Evolutionary conservation across 208 protist species (phyloP).

Genomic region (Acanthamoeba sp.): DNA sequence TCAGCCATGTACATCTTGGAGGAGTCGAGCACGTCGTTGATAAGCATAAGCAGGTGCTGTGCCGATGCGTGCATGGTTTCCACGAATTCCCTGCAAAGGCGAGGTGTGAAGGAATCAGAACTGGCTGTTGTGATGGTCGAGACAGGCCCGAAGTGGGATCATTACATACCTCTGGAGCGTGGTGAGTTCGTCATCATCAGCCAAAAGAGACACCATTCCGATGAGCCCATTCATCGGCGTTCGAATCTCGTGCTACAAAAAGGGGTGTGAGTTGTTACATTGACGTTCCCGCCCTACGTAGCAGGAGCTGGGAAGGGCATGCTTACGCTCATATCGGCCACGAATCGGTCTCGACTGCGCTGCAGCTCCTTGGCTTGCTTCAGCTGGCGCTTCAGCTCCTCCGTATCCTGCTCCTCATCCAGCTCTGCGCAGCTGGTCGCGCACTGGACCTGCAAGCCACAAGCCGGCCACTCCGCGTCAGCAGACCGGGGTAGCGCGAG

Average conservation of each 20-base stretch:
- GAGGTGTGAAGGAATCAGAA: background rate
- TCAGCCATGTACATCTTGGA: slow-evolving; percentile 47
- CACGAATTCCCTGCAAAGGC: slow-evolving; percentile 5
- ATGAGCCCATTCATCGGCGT: slow-evolving; percentile 57
- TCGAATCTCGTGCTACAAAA: slow-evolving; percentile 37
- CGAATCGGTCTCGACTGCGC: background rate
- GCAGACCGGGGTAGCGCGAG: background rate
- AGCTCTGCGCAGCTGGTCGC: background rate
- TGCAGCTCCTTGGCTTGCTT: background rate
- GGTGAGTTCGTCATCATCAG: slow-evolving; percentile 29
- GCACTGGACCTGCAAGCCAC: background rate
- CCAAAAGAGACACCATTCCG: slow-evolving; percentile 38
- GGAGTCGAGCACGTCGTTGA: slow-evolving; percentile 67
- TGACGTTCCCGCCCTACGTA: too few relatives aligned
- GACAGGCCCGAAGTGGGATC: too few relatives aligned
- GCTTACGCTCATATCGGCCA: slow-evolving; percentile 52
- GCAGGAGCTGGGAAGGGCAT: too few relatives aligned
- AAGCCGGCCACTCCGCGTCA: background rate
- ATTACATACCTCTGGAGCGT: background rate
- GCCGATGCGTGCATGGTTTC: slow-evolving; percentile 48
- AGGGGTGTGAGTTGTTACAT: background rate
- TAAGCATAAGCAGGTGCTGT: slow-evolving; percentile 58
- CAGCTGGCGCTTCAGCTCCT: background rate
- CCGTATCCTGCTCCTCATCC: background rate
- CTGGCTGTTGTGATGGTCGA: too few relatives aligned